Conservation (phyloP, 345 rosid species). For the Lepidium didymum region DNA sequence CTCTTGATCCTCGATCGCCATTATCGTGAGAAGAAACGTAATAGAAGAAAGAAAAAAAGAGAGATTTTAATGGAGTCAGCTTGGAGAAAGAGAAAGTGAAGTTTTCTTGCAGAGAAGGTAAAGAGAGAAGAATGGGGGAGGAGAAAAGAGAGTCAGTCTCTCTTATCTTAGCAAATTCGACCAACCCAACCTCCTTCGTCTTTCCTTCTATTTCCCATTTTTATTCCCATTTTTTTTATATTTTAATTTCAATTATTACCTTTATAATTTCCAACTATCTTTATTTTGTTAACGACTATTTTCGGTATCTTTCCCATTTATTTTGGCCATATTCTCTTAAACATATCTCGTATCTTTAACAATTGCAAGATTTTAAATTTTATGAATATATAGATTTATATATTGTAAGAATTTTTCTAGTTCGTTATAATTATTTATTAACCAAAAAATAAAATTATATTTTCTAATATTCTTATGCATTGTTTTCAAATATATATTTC, state of each 20-base stretch:
- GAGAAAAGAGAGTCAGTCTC: slow-evolving; percentile 29
- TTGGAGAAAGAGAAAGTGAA: slow-evolving; percentile 6
- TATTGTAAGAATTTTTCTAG: not conserved
- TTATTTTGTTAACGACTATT: too few relatives aligned
- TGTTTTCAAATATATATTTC: not conserved
- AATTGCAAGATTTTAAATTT: not conserved
- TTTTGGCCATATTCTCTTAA: not conserved
- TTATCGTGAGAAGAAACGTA: slow-evolving; percentile 20
- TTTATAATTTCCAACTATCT: not conserved
- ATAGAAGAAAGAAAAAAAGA: not conserved
- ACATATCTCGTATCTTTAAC: not conserved
- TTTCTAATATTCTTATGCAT: not conserved
- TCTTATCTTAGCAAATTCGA: slow-evolving; percentile 55
- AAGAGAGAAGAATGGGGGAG: slow-evolving; percentile 12
- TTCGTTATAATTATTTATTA: not conserved
- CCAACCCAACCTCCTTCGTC: slow-evolving; percentile 40
- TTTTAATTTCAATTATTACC: not conserved
- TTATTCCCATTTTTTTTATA: slow-evolving; percentile 1
- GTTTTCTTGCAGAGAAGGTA: slow-evolving; percentile 20
- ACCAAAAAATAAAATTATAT: not conserved
- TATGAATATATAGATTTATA: not conserved
- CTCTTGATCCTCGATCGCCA: slow-evolving; percentile 85
- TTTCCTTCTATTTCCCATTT: slow-evolving; percentile 33
- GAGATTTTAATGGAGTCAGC: slow-evolving; percentile 19
- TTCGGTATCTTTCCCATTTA: not conserved